Conservation (phyloP, 495 filamentous ascomycete genomes). For the Aspergillus biplanus region DNA sequence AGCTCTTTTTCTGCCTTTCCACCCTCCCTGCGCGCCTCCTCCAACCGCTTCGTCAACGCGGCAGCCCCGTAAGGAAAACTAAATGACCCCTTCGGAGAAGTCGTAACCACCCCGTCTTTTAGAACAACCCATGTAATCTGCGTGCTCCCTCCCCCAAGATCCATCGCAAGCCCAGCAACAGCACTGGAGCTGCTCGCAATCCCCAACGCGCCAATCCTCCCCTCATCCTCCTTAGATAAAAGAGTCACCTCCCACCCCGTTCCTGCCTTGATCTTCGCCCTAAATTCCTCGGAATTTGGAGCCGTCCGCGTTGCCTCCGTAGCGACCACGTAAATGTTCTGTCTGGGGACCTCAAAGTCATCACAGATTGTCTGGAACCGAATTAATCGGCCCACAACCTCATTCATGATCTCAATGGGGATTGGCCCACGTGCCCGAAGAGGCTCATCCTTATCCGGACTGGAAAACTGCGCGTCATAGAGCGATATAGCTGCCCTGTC, state of each 20-base stretch:
- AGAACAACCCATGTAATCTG: constrained; percentile 83
- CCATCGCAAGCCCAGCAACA: constrained; percentile 75
- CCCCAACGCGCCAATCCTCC: constrained; percentile 77
- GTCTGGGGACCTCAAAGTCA: constrained; percentile 64
- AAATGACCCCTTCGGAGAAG: constrained; percentile 47
- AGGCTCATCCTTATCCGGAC: constrained; percentile 22
- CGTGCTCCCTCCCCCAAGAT: constrained; percentile 85
- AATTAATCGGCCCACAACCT: constrained; percentile 62
- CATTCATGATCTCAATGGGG: constrained; percentile 57
- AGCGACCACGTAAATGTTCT: constrained; percentile 73
- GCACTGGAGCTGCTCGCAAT: constrained; percentile 69
- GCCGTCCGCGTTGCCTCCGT: constrained; percentile 87
- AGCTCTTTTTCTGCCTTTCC: constrained; percentile 38
- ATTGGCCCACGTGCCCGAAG: constrained; percentile 52
- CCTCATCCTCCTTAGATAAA: constrained; percentile 78
- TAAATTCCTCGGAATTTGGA: constrained; percentile 68
- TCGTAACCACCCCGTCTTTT: constrained; percentile 47
- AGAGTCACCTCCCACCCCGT: constrained; percentile 71
- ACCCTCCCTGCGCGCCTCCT: constrained; percentile 34
- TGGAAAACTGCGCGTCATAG: constrained; percentile 76
- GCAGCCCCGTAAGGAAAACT: constrained; percentile 85
- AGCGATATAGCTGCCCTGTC: constrained; percentile 78
- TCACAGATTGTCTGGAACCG: constrained; percentile 73
- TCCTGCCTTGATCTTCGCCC: constrained; percentile 57
- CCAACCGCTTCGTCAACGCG: constrained; percentile 65